These are phyloP conservation scores for Aspergillus wentii DNA, from an alignment of 495 filamentous ascomycete genomes.

Conservation along the genomic window DNA sequence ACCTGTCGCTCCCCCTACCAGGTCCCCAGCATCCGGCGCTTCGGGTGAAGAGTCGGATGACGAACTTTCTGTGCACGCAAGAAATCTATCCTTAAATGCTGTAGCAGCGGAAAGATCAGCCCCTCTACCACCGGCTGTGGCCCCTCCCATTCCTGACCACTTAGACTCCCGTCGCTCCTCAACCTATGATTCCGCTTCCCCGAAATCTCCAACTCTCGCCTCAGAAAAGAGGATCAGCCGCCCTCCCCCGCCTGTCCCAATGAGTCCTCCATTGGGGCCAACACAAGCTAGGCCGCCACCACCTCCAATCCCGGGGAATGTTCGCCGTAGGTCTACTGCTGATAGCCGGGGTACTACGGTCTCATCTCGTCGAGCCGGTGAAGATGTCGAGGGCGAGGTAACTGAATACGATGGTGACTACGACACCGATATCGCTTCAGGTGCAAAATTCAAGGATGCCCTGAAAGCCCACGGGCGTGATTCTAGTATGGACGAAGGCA, in stretches of 20 bases:
- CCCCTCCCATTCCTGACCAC: conserved; percentile 43
- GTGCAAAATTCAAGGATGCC: conserved; percentile 85
- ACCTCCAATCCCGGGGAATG: conserved; percentile 63
- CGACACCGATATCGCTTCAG: conserved; percentile 93
- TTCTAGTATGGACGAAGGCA: conserved; percentile 61
- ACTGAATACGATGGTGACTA: conserved; percentile 98
- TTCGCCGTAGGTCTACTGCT: conserved; percentile 57
- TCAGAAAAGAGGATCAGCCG: conserved; percentile 48
- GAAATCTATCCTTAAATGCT: conserved; percentile 38
- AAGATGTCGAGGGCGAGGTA: conserved; percentile 73
- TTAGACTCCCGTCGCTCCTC: conserved; percentile 36
- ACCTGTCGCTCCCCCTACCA: conserved; percentile 46
- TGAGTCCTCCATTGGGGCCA: conserved; percentile 42
- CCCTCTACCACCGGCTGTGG: conserved; percentile 39
- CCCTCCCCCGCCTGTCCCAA: conserved; percentile 47
- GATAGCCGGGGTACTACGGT: conserved; percentile 41
- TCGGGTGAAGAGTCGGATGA: conserved; percentile 90
- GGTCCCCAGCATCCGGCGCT: conserved; percentile 56
- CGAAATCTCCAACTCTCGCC: conserved; percentile 40
- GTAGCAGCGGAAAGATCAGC: conserved; percentile 26
- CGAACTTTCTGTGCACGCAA: conserved; percentile 70
- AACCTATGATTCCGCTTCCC: conserved; percentile 42
- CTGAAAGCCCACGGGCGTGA: conserved; percentile 77
- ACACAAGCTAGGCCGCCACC: conserved; percentile 66
- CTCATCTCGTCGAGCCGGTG: conserved; percentile 36